Evolutionary conservation across 2,329 filamentous ascomycete genomes (phyloP), one percentile per base, ranked within the genome.

Genomic region (Pezicula neosporulosa): DNA sequence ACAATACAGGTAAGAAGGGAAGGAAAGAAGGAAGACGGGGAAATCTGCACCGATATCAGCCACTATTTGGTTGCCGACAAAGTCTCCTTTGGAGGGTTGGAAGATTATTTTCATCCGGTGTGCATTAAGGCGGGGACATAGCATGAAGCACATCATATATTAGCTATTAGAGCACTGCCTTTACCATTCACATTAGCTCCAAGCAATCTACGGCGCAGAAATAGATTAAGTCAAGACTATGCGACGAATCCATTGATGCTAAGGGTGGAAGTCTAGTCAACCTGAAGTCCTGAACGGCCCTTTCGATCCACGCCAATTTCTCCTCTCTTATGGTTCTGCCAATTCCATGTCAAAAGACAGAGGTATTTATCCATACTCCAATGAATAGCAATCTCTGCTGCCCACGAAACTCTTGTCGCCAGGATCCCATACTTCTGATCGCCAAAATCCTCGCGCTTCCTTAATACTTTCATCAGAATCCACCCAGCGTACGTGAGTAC

Each of bases 401-500:
- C 48, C 35, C n/a, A 16, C 48, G 30, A 45, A 37, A 50, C 42
- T 2, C 33, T 46, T 50, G 4, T 3, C 48, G 43, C 42, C 48
- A 50, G 21, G 35, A 50, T 28, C 33, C 13, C 33, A 42, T 50
- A 50, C 43, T 50, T 38, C 48, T 50, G 48, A 21, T 50, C 48
- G 33, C 43, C 43, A 33, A 42, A 35, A 46, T 50, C 48, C 48
- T 50, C 43, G 43, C 42, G 42, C 48, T 50, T 50, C 41, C 48
- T 50, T 27, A 50, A 50, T 46, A 24, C 48, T 46, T 37, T 38
- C 48, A 46, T 47, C 42, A 50, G 48, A 47, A 38, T 18, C 48
- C 42, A 50, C 44, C 30, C 43, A 41, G 48, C 35, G 35, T 50
- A 50, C 35, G 16, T 50, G 48, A 45, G 35, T 36, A 50, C 42